Base-by-base conservation (phyloP, 2,329 filamentous ascomycete genomes). In the Penicillium italicum region DNA sequence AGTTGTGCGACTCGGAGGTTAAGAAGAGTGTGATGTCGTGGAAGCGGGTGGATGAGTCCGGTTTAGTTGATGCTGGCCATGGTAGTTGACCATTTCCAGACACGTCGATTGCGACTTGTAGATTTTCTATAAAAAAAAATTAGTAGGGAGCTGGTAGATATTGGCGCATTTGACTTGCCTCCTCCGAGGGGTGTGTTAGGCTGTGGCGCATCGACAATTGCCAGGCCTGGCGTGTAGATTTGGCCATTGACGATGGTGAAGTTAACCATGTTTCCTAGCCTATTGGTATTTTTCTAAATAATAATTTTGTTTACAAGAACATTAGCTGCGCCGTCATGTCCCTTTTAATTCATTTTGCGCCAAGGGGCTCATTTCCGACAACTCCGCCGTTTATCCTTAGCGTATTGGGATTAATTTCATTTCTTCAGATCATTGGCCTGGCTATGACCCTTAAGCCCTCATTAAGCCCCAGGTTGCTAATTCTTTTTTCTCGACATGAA, bases 161-260 rank as follows among this genome's bases (percentile, higher is more conserved):
- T 36, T 81, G 77, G 1, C 54, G 67, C 88, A 48, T 50, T 50
- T 40, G 76, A 51, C 81, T 66, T 70, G 84, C 84, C 80, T 71
- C 85, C 85, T 58, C 85, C 85, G 34, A 86, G 68, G 1, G 85
- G 84, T 11, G 85, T 87, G 48, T 81, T 80, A 5, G 85, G 85
- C 59, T 88, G 85, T 12, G 85, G 85, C 31, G 86, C 80, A 70
- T 89, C 81, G 34, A 89, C 74, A 53, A 89, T 81, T 24, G 81
- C 85, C 53, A 89, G 80, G 0, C 87, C 86, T 0, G 86, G 86
- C 0, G 86, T 90, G 65, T 82, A 88, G 51, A 90, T 82, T 63
- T 89, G 85, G 16, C 86, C 86, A 62, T 83, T 83, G 22, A 83
- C 59, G 20, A 63, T 38, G 2, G 60, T 63, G 45, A 63, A 59